Conservation (phyloP, 441 rosid species). For the Pelargonium australe region DNA sequence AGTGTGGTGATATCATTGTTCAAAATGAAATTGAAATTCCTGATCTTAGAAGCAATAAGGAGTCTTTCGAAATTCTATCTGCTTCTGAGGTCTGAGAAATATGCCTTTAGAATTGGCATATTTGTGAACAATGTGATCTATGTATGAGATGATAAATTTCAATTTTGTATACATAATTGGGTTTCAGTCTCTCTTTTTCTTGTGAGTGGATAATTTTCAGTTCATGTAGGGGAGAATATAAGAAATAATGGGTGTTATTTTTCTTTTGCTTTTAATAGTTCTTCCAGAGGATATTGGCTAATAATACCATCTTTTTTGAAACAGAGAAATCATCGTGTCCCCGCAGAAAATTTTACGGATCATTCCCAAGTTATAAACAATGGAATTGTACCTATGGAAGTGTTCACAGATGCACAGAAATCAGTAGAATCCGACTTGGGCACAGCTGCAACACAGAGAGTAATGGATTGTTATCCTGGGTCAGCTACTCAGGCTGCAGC, state of each 20-base stretch:
- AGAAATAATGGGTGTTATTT: background rate
- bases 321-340: slow-evolving; percentile 43
- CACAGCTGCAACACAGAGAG: slow-evolving; percentile 27
- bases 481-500: slow-evolving; percentile 27
- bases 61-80: too few species aligned
- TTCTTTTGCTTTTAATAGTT: background rate
- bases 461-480: slow-evolving; percentile 27
- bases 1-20: background rate
- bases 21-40: background rate
- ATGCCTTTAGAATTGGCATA: background rate
- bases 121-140: background rate
- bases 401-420: slow-evolving; percentile 33
- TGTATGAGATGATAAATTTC: background rate
- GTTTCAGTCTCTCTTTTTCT: background rate
- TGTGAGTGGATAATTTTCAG: background rate
- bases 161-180: background rate
- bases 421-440: slow-evolving; percentile 42
- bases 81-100: too few species aligned
- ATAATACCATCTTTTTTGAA: slow-evolving; percentile 17
- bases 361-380: slow-evolving; percentile 42
- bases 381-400: slow-evolving; percentile 28
- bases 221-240: background rate
- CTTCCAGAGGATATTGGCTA: slow-evolving; percentile 10
- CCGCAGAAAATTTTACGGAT: slow-evolving; percentile 37
- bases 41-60: background rate